Percentiles rank a stretch among this genome's conserved stretches.
phyloP scores from a whole-genome alignment of 2,329 filamentous ascomycete genomes.

The Cladosporium oxysporum region DNA sequence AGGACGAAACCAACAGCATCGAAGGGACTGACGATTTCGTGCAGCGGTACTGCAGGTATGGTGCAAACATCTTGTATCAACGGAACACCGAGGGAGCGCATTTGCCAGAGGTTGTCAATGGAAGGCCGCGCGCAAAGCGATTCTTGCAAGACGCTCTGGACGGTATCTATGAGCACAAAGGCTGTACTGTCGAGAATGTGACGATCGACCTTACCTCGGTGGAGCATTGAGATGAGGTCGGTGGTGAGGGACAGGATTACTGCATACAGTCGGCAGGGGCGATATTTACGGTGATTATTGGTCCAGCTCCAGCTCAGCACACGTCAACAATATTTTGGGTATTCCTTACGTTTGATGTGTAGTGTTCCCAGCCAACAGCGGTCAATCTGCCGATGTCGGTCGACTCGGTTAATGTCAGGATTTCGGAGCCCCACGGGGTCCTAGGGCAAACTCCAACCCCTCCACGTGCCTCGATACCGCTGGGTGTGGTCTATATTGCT shows the following conservation, averaged over 20 bases:
- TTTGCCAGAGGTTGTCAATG: slow-evolving; percentile 38
- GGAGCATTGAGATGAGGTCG: not conserved
- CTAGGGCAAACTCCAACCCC: not conserved
- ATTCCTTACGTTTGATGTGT: not conserved
- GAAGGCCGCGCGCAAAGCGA: slow-evolving; percentile 36
- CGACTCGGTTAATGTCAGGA: not conserved
- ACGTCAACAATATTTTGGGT: not conserved
- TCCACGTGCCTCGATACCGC: not conserved
- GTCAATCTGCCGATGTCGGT: not conserved
- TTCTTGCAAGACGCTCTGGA: slow-evolving; percentile 30
- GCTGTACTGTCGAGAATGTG: slow-evolving; percentile 33
- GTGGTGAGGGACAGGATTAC: not conserved
- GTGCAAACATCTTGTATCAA: slow-evolving; percentile 48
- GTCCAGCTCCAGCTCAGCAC: not conserved
- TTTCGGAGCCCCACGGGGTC: not conserved
- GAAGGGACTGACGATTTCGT: slow-evolving; percentile 49
- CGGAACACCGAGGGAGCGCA: slow-evolving; percentile 50
- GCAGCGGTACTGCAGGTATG: slow-evolving; percentile 43
- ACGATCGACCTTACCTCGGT: slow-evolving; percentile 20
- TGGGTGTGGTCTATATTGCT: not conserved
- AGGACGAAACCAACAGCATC: slow-evolving; percentile 49
- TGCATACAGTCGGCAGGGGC: not conserved
- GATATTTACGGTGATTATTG: not conserved
- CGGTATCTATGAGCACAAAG: slow-evolving; percentile 29
- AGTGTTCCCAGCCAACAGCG: not conserved